phyloP scores from a whole-genome alignment of 768 basidiomycete species.

The Boletus patriciae region DNA sequence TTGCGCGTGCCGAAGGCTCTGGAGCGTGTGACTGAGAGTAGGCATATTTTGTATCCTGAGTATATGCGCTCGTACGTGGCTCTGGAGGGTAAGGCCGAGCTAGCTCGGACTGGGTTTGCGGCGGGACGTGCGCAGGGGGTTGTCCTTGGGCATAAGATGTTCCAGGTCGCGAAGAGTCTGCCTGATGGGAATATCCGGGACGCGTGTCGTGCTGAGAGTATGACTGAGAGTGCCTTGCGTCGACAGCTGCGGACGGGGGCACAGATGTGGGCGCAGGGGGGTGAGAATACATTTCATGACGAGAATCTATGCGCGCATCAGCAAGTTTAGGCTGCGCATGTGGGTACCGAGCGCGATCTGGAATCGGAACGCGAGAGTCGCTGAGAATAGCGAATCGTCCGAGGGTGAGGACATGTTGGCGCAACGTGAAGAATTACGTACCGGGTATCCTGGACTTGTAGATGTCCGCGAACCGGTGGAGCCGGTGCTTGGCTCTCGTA shows the following conservation, averaged over 20 bases:
- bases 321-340: constrained; percentile 17
- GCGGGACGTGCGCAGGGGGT: constrained; percentile 5
- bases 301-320: constrained; percentile 27
- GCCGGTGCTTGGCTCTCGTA: constrained; percentile 19
- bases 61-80: constrained; percentile 21
- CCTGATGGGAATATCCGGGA: constrained; percentile 19
- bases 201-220: constrained; percentile 26
- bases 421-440: constrained; percentile 10
- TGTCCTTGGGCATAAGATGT: constrained; percentile 23
- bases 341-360: constrained; percentile 26
- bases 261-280: constrained; percentile 13
- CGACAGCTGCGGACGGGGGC: constrained; percentile 16
- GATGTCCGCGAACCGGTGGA: constrained; percentile 19
- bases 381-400: constrained; percentile 19
- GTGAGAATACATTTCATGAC: constrained; percentile 27
- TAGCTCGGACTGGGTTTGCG: constrained; percentile 17
- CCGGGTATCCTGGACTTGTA: constrained; percentile 23
- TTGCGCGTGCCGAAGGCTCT: constrained; percentile 18
- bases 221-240: constrained; percentile 23
- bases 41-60: constrained; percentile 24
- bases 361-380: constrained; percentile 21
- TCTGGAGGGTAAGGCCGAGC: constrained; percentile 21
- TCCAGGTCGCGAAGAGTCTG: constrained; percentile 19
- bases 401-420: background rate
- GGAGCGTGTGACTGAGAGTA: constrained; percentile 22